Evolutionary conservation across 192 early-diverging fungal genomes (phyloP).

Genomic region (Pilaira anomala): DNA sequence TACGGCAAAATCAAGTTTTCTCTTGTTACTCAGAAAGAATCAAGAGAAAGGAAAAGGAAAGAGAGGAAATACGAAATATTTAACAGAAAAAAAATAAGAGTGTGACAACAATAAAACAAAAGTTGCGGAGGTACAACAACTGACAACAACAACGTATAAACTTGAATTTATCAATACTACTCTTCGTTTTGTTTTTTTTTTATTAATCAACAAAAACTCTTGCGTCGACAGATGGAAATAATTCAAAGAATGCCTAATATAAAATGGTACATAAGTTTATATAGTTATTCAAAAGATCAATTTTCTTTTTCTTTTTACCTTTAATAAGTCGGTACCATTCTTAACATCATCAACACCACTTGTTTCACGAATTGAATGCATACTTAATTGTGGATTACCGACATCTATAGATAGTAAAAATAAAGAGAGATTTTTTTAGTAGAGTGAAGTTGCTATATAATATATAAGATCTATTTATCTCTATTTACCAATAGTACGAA

Average conservation of each 20-base stretch:
- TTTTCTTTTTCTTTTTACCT: slow-evolving; percentile 44
- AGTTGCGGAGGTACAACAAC: no score
- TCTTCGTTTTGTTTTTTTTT: no score
- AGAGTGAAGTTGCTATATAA: neutral
- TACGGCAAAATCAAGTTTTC: no score
- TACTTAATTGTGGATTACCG: slow-evolving; percentile 92
- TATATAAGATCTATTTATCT: no score
- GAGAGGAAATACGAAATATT: neutral
- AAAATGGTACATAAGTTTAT: neutral
- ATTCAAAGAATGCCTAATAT: slow-evolving; percentile 32
- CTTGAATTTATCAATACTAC: neutral
- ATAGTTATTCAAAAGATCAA: neutral
- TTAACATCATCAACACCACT: slow-evolving; percentile 88
- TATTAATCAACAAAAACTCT: slow-evolving; percentile 21
- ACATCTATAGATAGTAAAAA: slow-evolving; percentile 66
- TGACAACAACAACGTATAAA: no score
- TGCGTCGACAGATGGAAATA: slow-evolving; percentile 23
- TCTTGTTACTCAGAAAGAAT: neutral
- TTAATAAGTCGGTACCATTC: slow-evolving; percentile 81
- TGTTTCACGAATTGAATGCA: slow-evolving; percentile 96
- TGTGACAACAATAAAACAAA: no score
- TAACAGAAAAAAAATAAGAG: no score
- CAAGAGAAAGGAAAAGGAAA: neutral
- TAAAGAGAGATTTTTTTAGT: neutral
- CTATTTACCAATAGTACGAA: slow-evolving; percentile 82